Evolutionary conservation across 106 monocot species (phyloP), one percentile per base, ranked within the genome.

Genomic region (Phalaenopsis equestris): DNA sequence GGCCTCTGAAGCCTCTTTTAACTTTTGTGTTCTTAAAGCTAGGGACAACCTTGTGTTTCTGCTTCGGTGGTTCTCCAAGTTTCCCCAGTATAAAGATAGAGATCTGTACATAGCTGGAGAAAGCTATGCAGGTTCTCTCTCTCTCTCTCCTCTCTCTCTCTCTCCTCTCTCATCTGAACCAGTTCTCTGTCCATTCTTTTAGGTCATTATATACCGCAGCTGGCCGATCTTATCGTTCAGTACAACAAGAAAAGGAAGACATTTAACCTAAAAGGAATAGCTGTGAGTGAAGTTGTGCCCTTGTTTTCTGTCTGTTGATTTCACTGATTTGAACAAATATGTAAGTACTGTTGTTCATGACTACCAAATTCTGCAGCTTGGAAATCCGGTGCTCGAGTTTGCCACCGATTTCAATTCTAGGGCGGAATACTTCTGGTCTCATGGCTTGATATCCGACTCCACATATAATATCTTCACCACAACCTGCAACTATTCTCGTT

Each of bases 391-490:
- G 47, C 92, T 98, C 6, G 94, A 98, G 67, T 94, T 90, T 83
- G 82, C 94, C 43, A 98, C 97, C 1, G 97, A 98, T 72, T 94
- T 98, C 90, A 98, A 98, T 80, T 92, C 97, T 64, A 89, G 97
- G 67, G 90, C 97, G 1, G 97, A 98, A 78, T 98, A 82, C 86
- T 91, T 99, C 83, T 99, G 98, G 98, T 93, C 98, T 8, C 98
- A 99, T 80, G 98, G 98, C 16, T 83, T 99, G 83, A 99, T 99
- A 38, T 99, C 98, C 14, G 98, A 99, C 81, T 83, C 91, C 0
- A 99, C 98, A 30, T 94, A 88, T 67, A 84, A 75, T 47, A 68
- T 94, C 41, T 99, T 99, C 90, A 90, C 93, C 24, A 73, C 79
- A 19, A 87, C 78, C 55, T 99, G 98, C 81, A 99, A 99, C 89